Evolutionary conservation across 106 monocot species (phyloP), one percentile per base, ranked within the genome.

Genomic region (Allium cepa): DNA sequence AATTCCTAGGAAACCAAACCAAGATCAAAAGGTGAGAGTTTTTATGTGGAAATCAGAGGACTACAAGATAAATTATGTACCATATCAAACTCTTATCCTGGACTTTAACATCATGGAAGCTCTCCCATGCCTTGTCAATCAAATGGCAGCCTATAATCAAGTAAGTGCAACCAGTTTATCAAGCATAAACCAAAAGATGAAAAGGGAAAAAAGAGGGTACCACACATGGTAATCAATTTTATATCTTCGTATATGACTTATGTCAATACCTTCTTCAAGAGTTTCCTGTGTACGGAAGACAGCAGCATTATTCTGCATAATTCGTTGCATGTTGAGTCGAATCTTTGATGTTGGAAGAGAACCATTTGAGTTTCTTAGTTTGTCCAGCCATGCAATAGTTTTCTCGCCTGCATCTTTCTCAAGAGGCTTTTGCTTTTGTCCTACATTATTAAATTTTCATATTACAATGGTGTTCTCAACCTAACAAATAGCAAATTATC

Each of bases 251-350:
- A 15, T 0, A 13, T 3, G 8, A 10, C 46, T 26, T 62, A 14
- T 12, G 11, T 9, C 66, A 22, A 22, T 22, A 88, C 92, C 97
- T 99, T 99, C 97, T 77, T 87, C 89, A 17, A 99, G 65, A 50
- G 92, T 93, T 76, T 99, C 92, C 70, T 99, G 89, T 18, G 87
- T 99, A 68, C 97, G 86, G 75, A 99, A 99, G 5, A 99, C 97
- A 66, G 92, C 97, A 77, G 97, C 97, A 83, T 99, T 90, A 77
- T 79, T 99, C 75, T 99, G 89, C 97, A 99, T 99, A 59, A 99
- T 92, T n/a, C 97, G 57, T 64, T 99, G 97, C 97, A 99, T 99
- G 64, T 92, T 82, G 26, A 99, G 87, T 55, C 97, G 89, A 56
- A 99, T 81, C 64, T 99, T 90, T 67, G 97, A 99, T 26, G 97